phyloP scores from a whole-genome alignment of 2,329 filamentous ascomycete species.

The Tolypocladium capitatum region DNA sequence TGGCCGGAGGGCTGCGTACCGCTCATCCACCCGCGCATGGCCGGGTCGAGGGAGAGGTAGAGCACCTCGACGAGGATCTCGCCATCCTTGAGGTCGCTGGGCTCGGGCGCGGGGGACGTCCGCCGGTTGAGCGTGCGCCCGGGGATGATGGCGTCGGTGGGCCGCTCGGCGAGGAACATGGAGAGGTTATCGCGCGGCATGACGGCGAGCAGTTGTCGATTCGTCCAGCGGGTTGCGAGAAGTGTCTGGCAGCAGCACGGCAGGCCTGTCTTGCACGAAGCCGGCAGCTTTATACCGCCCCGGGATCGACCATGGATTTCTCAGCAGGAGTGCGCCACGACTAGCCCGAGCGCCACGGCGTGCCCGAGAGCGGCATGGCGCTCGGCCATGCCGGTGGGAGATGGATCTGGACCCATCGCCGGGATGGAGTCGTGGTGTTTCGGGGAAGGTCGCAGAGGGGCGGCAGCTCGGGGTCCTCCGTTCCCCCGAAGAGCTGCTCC shows the following conservation, averaged over 20 bases:
- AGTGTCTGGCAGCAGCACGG: too few species aligned
- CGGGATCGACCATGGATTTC: not conserved
- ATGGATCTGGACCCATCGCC: too few species aligned
- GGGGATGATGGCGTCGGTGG: constrained; percentile 44
- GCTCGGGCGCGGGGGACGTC: constrained; percentile 34
- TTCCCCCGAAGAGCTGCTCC: too few species aligned
- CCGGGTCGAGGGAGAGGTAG: constrained; percentile 59
- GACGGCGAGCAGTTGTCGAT: too few species aligned
- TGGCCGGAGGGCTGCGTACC: constrained; percentile 25
- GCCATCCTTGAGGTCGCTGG: constrained; percentile 45
- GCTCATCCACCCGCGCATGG: constrained; percentile 64
- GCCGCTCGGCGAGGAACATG: constrained; percentile 51
- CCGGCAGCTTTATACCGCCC: not conserved
- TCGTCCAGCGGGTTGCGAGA: too few species aligned
- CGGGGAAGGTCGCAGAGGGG: too few species aligned
- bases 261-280: too few species aligned
- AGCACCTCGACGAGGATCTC: constrained; percentile 47
- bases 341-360: too few species aligned
- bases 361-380: too few species aligned
- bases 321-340: not conserved
- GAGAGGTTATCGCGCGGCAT: constrained; percentile 32
- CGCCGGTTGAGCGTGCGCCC: constrained; percentile 50
- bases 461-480: too few species aligned
- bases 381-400: too few species aligned
- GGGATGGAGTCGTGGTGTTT: too few species aligned